Evolutionary conservation across 164 flowering plant genomes (phyloP).

Genomic region (Vitis amurensis): DNA sequence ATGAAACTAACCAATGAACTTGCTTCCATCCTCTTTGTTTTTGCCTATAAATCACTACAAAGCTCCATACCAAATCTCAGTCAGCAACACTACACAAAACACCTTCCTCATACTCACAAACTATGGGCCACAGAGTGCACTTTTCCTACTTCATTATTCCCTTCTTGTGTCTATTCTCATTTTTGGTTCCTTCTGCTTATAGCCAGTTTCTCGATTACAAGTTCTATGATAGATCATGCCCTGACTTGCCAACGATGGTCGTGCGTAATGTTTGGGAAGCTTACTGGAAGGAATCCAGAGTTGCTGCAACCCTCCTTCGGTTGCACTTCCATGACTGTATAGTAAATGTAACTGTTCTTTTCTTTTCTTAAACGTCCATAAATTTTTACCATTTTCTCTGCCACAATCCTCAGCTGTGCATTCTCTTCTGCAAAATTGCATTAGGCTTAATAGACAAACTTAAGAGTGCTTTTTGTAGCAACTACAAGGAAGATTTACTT

Average conservation of each 20-base stretch:
- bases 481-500: not conserved
- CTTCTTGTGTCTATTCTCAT: slow-evolving; percentile 7
- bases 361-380: not conserved
- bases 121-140: slow-evolving; percentile 18
- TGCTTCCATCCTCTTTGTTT: not conserved
- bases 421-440: not conserved
- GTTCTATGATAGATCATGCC: slow-evolving; percentile 43
- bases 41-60: slow-evolving; percentile 26
- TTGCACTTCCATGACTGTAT: slow-evolving; percentile 60
- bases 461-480: too few species aligned
- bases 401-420: not conserved
- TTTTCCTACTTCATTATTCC: slow-evolving; percentile 10
- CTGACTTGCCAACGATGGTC: slow-evolving; percentile 36
- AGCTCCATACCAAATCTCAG: not conserved
- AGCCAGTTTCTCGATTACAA: slow-evolving; percentile 21
- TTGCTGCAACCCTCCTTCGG: slow-evolving; percentile 61
- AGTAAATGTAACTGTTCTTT: slow-evolving; percentile 35
- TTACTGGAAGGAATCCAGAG: slow-evolving; percentile 41
- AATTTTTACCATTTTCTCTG: not conserved
- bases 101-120: not conserved
- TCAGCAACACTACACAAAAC: not conserved
- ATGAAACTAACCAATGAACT: slow-evolving; percentile 21
- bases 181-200: slow-evolving; percentile 10
- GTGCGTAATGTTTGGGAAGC: slow-evolving; percentile 35
- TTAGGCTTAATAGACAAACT: too few species aligned